Conservation (phyloP, 257 asterid species). For the Plantago ovata region DNA sequence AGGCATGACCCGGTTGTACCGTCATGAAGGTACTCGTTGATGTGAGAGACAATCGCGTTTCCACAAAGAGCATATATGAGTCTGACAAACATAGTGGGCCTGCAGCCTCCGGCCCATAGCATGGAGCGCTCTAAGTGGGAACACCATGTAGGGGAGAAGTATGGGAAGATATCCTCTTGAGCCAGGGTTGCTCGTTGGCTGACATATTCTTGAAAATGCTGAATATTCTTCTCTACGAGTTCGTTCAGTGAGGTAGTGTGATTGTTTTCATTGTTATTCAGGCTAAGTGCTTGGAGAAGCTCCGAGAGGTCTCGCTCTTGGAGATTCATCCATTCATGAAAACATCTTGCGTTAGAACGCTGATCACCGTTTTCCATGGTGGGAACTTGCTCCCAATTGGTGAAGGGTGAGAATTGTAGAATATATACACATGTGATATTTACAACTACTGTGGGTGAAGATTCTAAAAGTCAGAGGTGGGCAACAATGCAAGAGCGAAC, state of each 20-base stretch:
- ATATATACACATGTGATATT: background rate
- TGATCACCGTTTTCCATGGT: slow-evolving; percentile 6
- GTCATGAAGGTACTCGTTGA: slow-evolving; percentile 11
- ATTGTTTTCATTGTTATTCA: background rate
- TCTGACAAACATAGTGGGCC: slow-evolving; percentile 35
- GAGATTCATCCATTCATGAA: slow-evolving; percentile 25
- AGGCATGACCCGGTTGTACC: background rate
- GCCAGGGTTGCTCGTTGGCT: slow-evolving; percentile 17
- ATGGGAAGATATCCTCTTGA: slow-evolving; percentile 12
- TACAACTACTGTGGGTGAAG: background rate
- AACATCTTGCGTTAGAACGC: slow-evolving; percentile 10
- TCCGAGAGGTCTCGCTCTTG: slow-evolving; percentile 35
- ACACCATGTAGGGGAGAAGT: slow-evolving; percentile 37
- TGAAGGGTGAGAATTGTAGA: background rate
- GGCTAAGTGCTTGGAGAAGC: slow-evolving; percentile 24
- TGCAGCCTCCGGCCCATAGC: slow-evolving; percentile 42
- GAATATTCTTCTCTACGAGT: slow-evolving; percentile 16
- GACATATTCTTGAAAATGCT: slow-evolving; percentile 21
- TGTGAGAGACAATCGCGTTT: slow-evolving; percentile 12
- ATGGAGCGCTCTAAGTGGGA: slow-evolving; percentile 29
- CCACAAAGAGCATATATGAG: slow-evolving; percentile 26
- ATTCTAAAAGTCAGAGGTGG: too few relatives aligned
- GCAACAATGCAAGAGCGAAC: background rate
- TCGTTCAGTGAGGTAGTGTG: background rate
- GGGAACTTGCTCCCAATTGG: background rate